Evolutionary conservation across 1,139 yeast genomes (phyloP), one percentile per base, ranked within the genome.

Genomic region (Yamadazyma trypodendri): DNA sequence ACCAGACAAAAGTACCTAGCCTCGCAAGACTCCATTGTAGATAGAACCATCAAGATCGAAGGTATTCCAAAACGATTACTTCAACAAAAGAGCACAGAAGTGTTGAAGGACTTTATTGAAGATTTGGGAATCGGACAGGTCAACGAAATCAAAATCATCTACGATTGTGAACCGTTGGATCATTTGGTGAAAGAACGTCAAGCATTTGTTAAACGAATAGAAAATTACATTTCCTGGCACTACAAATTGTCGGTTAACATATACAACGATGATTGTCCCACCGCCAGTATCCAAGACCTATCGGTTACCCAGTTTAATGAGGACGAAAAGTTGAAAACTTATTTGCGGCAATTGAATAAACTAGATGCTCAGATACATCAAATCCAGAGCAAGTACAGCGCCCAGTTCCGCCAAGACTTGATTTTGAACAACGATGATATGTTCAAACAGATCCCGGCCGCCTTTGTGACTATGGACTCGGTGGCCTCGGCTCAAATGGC

Each of bases 401-500:
- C 39, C 1, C 35, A 35, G 24, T 45, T 48, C 25, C 38, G 41
- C n/a, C 40, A 43, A 15, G 35, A 43, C 17, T 32, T 45, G 22
- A 46, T 49, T 10, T 25, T 46, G 5, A 40, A 35, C 12, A 60
- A 67, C 8, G 61, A 61, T 36, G 60, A 58, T 2, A 59, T 54
- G 28, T 64, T 65, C 44, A 57, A 52, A 29, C 65, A 58, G 21
- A 72, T 85, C 0, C 81, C 87, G 8, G 77, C 87, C 8, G 92
- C 92, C 0, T 84, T 84, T 52, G 76, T 84, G 6, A 84, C 92
- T 1, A 83, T 84, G 92, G 88, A 83, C 46, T 79, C 88, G 0
- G 92, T 84, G 1, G 92, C 92, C 0, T 79, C 85, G 33, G 92
- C 92, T 0, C 94, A 84, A 58, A 83, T 84, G 87, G 85, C 87